Evolutionary conservation across 2,329 filamentous ascomycete species (phyloP), one percentile per base, ranked within the genome.

Genomic region (Aureobasidium mangrovei): DNA sequence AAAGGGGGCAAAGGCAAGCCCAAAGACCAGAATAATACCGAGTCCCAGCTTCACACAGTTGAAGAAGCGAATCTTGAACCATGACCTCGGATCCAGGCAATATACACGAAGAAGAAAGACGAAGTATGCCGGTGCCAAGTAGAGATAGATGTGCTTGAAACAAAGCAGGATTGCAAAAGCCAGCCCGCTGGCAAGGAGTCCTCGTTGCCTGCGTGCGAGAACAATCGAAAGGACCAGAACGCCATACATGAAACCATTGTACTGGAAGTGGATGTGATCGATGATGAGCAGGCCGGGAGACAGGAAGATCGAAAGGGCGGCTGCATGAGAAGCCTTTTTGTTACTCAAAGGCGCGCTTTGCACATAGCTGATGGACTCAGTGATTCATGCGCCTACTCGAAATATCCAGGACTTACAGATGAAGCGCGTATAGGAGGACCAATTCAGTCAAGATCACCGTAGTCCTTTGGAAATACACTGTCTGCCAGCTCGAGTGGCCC

Each of bases 191-290:
- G 77, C 74, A 9, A 97, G 77, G 33, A 93, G 75, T 0, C 86
- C 86, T 8, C 85, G 85, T 64, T 80, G 82, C 62, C 84, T 82
- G 48, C 88, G 83, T 5, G 90, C 89, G 56, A 94, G 74, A 1
- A 94, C 86, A 45, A 98, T 78, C 2, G 93, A 97, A 53, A 91
- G 77, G 36, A 97, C 80, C 48, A 98, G 76, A 41, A 97, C 75
- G 36, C 93, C 93, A 68, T 97, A 98, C 72, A 98, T 82, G 72
- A 91, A 90, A 39, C 93, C 91, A 74, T 98, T 98, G 75, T 98
- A 98, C 75, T 98, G 93, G 70, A 98, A 98, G 70, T 96, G 91
- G 60, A 96, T 91, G 69, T 98, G 93, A 66, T 98, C 93, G 69
- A 98, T 97, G 67, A 98, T 94, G 57, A 98, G 77, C 35, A 98